Base-by-base conservation (phyloP, 106 monocot genomes). In the Dioscorea alata region DNA sequence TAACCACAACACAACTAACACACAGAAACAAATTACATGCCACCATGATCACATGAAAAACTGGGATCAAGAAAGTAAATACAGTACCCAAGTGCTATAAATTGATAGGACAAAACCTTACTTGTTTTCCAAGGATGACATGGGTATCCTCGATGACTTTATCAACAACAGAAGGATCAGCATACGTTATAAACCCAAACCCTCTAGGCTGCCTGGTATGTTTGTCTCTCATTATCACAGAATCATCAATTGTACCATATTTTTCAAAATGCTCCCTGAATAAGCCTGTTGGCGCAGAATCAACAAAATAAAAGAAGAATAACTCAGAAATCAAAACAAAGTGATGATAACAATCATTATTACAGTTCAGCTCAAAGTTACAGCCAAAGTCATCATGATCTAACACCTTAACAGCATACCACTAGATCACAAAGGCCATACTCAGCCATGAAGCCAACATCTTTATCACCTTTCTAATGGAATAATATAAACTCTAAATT, bases 121-220 rank as follows among this genome's bases (percentile, higher is more conserved):
- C 91, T 32, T 75, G 71, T 61, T 88, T 92, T 24, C 91, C 91
- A 66, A 78, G 82, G 67, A 92, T 67, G 17, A 75, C 57, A 70
- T 92, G 91, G 8, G 64, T 75, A 35, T 92, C 85, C 50, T 88
- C 88, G 4, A 92, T 88, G n/a, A 92, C 91, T 82, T 61, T 80
- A 68, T 92, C 91, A 25, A 92, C 88, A 70, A 88, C 82, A 60
- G 91, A 77, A 59, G 91, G 88, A 63, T 88, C 75, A 24, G 82
- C 73, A 71, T 82, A 92, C 15, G 91, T 92, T 12, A 92, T 80
- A 64, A 92, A 92, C 19, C 91, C 91, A 73, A 88, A 92, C 24
- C 91, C 91, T 60, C 91, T 81, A 16, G 91, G 91, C 61, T 92
- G 84, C 22, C 68, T 67, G 31, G 88, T 88, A 48, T 67, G 24